Base-by-base conservation (phyloP, 2,329 filamentous ascomycete species). In the Pleoardoris graminearum region DNA sequence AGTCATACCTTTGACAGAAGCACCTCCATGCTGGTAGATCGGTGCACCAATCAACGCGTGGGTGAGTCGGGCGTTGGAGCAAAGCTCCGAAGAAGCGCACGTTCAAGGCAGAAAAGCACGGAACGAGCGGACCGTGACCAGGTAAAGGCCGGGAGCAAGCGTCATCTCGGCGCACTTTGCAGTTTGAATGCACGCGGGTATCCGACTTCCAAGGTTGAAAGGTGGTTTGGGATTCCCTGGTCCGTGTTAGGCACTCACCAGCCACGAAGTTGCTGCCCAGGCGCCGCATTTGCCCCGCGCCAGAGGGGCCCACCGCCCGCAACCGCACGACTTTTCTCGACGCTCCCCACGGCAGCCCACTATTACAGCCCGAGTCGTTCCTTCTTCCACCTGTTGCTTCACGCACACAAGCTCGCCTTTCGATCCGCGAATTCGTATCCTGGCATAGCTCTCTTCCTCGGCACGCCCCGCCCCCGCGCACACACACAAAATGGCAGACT, bases 401-500 rank as follows among this genome's bases (percentile, higher is more conserved):
- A 41, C 52, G 12, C 52, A 33, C 30, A 49, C 32, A 35, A 14
- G 25, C 25, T 30, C 11, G 25, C 39, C 29, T 14, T 38, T 27
- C 17, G 29, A 16, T 21, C 45, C 49, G 25, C 32, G 39, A 41
- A 16, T 36, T 16, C 32, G 38, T 29, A 50, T 21, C 30, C 25
- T 14, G 47, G n/a, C 25, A 45, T 29, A 49, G 32, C 14, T 41
- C 27, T 47, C 22, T 51, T 21, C 19, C 39, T 37, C 45, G 42
- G 19, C 36, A 49, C 49, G 36, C 48, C 45, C 48, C 50, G 16
- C 27, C 16, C 36, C 25, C 49, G 45, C 48, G 36, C 51, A 48
- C 47, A 48, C 46, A 52, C 60, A 43, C 21, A 51, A 43, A 56
- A 96, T 96, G 91, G 88, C 92, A 66, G 86, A 92, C 75, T 89